Conservation (phyloP, 495 filamentous ascomycete species). For the Hyaloscypha bicolor region DNA sequence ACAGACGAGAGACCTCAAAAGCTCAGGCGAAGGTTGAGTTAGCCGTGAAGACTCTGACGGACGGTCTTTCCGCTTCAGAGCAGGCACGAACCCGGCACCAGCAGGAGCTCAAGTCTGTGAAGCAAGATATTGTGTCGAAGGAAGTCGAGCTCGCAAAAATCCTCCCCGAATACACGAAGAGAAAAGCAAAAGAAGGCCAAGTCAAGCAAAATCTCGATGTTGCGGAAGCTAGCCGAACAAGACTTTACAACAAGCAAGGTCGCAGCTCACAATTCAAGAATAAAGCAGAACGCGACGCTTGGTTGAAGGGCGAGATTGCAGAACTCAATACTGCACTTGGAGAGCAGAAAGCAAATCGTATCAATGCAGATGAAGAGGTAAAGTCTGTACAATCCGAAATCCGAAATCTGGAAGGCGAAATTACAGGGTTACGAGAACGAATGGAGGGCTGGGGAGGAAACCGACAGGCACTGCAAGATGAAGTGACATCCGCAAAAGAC, state of each 20-base stretch:
- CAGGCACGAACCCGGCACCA: slow-evolving; percentile 70
- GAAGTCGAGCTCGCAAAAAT: slow-evolving; percentile 75
- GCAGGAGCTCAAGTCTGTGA: slow-evolving; percentile 71
- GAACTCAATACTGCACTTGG: slow-evolving; percentile 75
- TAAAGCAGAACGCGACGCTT: slow-evolving; percentile 86
- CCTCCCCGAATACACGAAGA: slow-evolving; percentile 71
- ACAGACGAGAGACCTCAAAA: slow-evolving; percentile 78
- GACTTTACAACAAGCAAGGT: slow-evolving; percentile 92
- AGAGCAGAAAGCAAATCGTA: slow-evolving; percentile 77
- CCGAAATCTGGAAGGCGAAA: slow-evolving; percentile 69
- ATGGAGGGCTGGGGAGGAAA: slow-evolving; percentile 79
- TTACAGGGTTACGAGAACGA: slow-evolving; percentile 66
- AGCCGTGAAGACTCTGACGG: slow-evolving; percentile 75
- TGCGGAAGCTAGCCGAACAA: slow-evolving; percentile 73
- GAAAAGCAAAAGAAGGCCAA: slow-evolving; percentile 70
- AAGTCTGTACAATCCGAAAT: slow-evolving; percentile 71
- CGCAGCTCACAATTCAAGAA: slow-evolving; percentile 86
- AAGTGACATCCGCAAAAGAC: slow-evolving; percentile 80
- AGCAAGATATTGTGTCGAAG: slow-evolving; percentile 70
- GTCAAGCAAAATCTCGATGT: slow-evolving; percentile 71
- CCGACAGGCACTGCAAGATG: slow-evolving; percentile 67
- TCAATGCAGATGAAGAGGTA: slow-evolving; percentile 88
- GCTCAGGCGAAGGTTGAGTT: slow-evolving; percentile 82
- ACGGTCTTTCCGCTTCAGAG: slow-evolving; percentile 78
- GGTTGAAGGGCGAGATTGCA: slow-evolving; percentile 76